Conservation (phyloP, 208 protist genomes). For the Willaertia magna region DNA sequence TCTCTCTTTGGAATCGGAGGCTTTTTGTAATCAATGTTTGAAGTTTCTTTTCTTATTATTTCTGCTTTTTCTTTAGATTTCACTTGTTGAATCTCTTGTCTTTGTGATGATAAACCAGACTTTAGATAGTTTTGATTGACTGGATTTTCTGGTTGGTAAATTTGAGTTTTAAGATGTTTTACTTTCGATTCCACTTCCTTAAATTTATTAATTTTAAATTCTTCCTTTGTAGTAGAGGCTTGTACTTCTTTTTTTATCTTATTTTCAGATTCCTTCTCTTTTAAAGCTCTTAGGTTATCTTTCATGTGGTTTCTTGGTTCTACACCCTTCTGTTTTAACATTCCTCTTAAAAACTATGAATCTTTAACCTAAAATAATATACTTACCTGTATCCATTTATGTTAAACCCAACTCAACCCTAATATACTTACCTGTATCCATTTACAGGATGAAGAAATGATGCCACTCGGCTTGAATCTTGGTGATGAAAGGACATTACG, state of each 20-base stretch:
- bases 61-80: not conserved
- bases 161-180: not conserved
- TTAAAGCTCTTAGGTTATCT: not conserved
- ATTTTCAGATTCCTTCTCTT: not conserved
- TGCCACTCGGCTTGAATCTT: not conserved
- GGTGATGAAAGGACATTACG: no score
- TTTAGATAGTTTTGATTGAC: not conserved
- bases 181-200: not conserved
- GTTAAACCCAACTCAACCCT: no score
- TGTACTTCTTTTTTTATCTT: not conserved
- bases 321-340: not conserved
- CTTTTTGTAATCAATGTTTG: not conserved
- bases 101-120: not conserved
- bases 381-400: no score
- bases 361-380: no score
- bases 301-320: not conserved
- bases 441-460: not conserved
- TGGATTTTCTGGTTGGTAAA: not conserved
- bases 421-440: no score
- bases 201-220: not conserved
- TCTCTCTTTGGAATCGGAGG: not conserved
- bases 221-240: not conserved
- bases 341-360: no score
- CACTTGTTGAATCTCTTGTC: not conserved
- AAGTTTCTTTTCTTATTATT: not conserved